Percentiles rank a stretch among this genome's conserved stretches.
Evolutionary conservation across 345 rosid species (phyloP).

Genomic region (Dimocarpus longan): DNA sequence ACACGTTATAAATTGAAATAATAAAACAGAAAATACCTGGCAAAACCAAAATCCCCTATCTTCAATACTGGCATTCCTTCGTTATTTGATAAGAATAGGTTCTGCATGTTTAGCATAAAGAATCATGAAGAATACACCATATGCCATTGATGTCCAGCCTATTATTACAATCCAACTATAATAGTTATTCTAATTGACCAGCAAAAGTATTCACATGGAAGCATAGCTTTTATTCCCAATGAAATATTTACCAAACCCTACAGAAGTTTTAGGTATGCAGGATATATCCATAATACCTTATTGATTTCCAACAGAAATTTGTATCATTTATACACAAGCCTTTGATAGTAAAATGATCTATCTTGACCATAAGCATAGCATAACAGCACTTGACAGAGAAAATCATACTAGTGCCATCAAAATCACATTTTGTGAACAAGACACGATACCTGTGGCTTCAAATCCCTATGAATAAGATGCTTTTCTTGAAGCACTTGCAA

Average conservation of each 20-base stretch:
- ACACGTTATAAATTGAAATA: not conserved
- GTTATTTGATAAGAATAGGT: slow-evolving; percentile 63
- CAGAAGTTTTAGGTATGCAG: not conserved
- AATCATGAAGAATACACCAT: slow-evolving; percentile 20
- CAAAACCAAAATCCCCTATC: slow-evolving; percentile 94
- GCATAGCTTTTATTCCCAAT: not conserved
- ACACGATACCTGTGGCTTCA: slow-evolving; percentile 72
- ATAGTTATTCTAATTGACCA: slow-evolving; percentile 8
- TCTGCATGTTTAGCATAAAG: slow-evolving; percentile 45
- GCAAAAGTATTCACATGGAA: not conserved
- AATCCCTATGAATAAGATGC: slow-evolving; percentile 79
- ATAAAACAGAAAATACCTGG: slow-evolving; percentile 47
- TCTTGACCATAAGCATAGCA: not conserved
- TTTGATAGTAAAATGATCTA: not conserved
- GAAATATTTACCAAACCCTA: not conserved
- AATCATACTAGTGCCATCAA: slow-evolving; percentile 6
- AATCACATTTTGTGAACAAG: slow-evolving; percentile 16
- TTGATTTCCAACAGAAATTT: not conserved
- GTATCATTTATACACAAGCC: not conserved
- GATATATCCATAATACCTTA: not conserved
- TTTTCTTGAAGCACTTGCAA: slow-evolving; percentile 82
- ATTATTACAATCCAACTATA: slow-evolving; percentile 10
- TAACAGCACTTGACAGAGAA: not conserved
- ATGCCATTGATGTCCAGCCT: slow-evolving; percentile 2
- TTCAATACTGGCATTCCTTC: slow-evolving; percentile 59